Conservation (phyloP, 1,139 yeast genomes). For the Debaryomyces nepalensis region DNA sequence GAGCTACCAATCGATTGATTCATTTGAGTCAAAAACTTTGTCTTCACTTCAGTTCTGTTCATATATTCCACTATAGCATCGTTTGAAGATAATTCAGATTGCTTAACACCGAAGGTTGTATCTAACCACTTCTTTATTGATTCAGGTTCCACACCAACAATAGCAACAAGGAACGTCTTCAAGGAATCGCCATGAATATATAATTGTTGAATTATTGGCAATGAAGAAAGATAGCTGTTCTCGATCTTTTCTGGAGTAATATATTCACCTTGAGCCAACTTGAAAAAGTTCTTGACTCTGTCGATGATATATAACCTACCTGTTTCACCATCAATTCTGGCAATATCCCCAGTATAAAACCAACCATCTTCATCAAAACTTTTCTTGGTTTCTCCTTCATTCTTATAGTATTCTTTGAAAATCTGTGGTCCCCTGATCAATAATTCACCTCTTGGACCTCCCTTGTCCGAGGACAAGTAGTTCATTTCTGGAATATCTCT, state of each 20-base stretch:
- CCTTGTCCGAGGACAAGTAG: constrained; percentile 34
- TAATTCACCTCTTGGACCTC: constrained; percentile 49
- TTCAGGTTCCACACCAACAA: constrained; percentile 56
- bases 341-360: constrained; percentile 49
- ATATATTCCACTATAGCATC: constrained; percentile 35
- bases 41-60: constrained; percentile 34
- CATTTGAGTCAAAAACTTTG: constrained; percentile 32
- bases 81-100: constrained; percentile 20
- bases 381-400: constrained; percentile 44
- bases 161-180: constrained; percentile 62
- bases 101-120: constrained; percentile 22
- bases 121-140: constrained; percentile 20
- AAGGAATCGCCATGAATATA: constrained; percentile 66
- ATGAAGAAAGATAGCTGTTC: constrained; percentile 39
- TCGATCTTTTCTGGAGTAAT: constrained; percentile 50
- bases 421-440: constrained; percentile 47
- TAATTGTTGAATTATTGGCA: constrained; percentile 39
- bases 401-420: constrained; percentile 41
- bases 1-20: constrained; percentile 25
- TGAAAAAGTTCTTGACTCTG: constrained; percentile 49
- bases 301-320: constrained; percentile 43
- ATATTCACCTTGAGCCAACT: constrained; percentile 51
- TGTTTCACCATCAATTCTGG: constrained; percentile 28
- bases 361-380: constrained; percentile 62
- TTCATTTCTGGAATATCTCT: constrained; percentile 46